Percentiles rank a stretch among this genome's conserved stretches.
phyloP scores from a whole-genome alignment of 1,284 basidiomycete species.

The Puccinia hordei region DNA sequence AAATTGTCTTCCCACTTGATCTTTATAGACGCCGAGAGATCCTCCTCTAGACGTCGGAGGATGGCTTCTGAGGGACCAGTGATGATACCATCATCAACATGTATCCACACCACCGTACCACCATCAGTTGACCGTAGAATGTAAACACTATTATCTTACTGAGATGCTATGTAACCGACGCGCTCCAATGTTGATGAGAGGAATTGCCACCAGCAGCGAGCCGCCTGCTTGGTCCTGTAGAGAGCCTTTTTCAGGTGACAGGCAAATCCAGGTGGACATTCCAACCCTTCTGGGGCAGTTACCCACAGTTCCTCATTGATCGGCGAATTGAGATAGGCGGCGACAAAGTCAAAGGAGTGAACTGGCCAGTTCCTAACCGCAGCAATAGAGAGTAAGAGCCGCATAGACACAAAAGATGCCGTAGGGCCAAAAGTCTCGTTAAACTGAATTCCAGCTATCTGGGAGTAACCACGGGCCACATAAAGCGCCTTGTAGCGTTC shows the following conservation, averaged over 20 bases:
- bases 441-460: neutral
- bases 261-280: neutral
- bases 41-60: too few species aligned
- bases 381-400: neutral
- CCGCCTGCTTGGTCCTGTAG: too few species aligned
- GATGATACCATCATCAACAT: neutral
- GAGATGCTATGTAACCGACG: neutral
- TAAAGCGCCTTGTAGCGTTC: neutral
- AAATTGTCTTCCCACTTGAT: too few species aligned
- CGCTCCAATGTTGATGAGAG: neutral
- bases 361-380: neutral
- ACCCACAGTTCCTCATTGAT: slow-evolving; percentile 21
- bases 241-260: too few species aligned
- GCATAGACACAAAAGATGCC: neutral
- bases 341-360: slow-evolving; percentile 15
- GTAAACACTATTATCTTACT: neutral
- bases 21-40: too few species aligned
- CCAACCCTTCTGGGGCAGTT: neutral
- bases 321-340: neutral
- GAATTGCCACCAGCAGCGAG: slow-evolving; percentile 12
- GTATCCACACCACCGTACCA: neutral
- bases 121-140: neutral
- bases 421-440: neutral
- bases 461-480: neutral
- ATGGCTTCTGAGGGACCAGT: too few species aligned